Evolutionary conservation across 331 rosid genomes (phyloP).

Genomic region (Pyrus hybrid): DNA sequence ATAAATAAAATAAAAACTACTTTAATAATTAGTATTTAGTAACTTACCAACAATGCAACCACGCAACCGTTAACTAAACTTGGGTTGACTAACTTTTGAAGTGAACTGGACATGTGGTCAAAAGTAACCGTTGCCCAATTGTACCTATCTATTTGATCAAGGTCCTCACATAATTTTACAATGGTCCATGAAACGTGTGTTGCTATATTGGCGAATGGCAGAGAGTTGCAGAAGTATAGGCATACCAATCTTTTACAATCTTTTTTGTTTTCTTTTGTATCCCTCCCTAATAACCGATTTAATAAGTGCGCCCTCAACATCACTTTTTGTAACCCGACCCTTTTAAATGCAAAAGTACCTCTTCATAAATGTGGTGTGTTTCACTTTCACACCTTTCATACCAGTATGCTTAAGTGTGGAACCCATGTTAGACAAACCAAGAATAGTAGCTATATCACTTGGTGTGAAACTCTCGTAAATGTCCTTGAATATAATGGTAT

Average conservation of each 20-base stretch:
- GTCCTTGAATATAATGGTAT: neutral
- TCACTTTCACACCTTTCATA: neutral
- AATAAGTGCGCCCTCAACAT: neutral
- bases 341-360: neutral
- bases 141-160: neutral
- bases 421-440: neutral
- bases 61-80: neutral
- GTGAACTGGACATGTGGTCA: neutral
- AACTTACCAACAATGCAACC: neutral
- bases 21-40: too few species aligned
- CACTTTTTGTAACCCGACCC: neutral
- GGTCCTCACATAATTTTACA: neutral
- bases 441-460: neutral
- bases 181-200: neutral
- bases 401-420: neutral
- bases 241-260: neutral
- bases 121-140: neutral
- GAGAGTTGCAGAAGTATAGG: neutral
- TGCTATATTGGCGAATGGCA: neutral
- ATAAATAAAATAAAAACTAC: too few species aligned
- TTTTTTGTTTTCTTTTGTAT: neutral
- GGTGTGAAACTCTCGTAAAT: neutral
- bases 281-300: neutral
- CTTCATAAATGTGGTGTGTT: neutral
- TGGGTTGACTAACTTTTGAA: neutral